Percentiles rank a stretch among this genome's conserved stretches.
These are phyloP conservation scores for Fusarium siculi DNA, from an alignment of 2,329 filamentous ascomycete genomes.

Conservation along the genomic window DNA sequence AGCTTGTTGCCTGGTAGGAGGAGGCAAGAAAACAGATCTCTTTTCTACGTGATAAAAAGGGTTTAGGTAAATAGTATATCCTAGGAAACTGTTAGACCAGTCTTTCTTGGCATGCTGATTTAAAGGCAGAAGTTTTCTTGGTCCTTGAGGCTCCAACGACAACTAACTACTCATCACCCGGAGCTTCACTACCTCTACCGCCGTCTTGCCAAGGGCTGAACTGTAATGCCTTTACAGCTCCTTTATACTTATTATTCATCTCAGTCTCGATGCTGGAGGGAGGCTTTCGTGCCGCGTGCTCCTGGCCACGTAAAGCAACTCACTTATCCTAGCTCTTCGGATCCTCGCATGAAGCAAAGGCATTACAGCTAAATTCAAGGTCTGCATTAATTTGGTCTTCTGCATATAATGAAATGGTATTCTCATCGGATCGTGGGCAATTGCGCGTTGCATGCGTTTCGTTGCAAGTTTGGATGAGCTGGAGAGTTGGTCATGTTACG, in stretches of 20 bases:
- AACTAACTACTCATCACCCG: background rate
- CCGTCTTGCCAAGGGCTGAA: background rate
- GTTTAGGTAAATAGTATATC: background rate
- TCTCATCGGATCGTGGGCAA: background rate
- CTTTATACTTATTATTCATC: background rate
- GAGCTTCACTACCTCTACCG: background rate
- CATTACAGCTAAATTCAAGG: background rate
- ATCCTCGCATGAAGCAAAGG: background rate
- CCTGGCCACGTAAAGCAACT: background rate
- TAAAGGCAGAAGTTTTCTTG: background rate
- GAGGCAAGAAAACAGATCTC: background rate
- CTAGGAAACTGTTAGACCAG: background rate
- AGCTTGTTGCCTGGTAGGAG: background rate
- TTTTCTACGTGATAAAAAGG: background rate
- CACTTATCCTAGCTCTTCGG: background rate
- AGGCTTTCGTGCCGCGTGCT: background rate
- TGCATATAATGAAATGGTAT: background rate
- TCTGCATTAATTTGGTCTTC: background rate
- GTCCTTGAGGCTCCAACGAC: background rate
- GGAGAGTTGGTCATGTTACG: background rate
- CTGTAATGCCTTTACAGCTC: no score
- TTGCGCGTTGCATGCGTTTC: background rate
- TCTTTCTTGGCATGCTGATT: no score
- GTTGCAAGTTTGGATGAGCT: background rate
- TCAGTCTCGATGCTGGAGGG: background rate